Base-by-base conservation (phyloP, 2,329 filamentous ascomycete genomes). In the Dactylellina cionopaga region DNA sequence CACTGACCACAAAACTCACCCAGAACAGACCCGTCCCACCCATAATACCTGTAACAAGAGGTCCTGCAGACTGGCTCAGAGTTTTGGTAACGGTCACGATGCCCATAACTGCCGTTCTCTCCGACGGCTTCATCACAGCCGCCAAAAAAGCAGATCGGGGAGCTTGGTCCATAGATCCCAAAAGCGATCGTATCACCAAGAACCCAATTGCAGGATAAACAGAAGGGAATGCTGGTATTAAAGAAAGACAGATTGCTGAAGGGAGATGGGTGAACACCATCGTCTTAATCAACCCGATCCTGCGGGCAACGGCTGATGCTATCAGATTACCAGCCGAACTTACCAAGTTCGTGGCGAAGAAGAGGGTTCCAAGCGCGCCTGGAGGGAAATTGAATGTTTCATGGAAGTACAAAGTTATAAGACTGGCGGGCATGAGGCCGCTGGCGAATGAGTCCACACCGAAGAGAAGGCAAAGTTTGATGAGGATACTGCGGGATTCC, bases 41-140 rank as follows among this genome's bases (percentile, higher is more conserved):
- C 44, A 92, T 77, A 0, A 87, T 76, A n/a, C 90, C 90, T 0
- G 89, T 90, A 15, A 89, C 81, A 0, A 87, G 78, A 0, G 89
- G 88, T 0, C 89, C 89, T 0, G 86, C 77, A 65, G 85, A 88
- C 78, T 89, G 85, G 3, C 84, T 83, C 4, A 84, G 81, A 0
- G 89, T 92, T 80, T 90, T 91, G 25, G 89, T 85, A 0, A 89
- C 86, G 74, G 91, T 91, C 2, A 90, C 83, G 0, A 88, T 81
- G 0, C 90, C 90, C 85, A 92, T 88, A 9, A 91, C 85, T 0
- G 88, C 88, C 0, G 90, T 92, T 0, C 90, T 84, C 79, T 92
- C 89, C 1, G 83, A 81, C 0, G 89, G 84, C 7, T 86, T 83
- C 2, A 92, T 83, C 0, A 88, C 85, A 0, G 87, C 86, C 0